These are phyloP conservation scores for Erodium texanum DNA, from an alignment of 441 rosid genomes.

Conservation along the genomic window DNA sequence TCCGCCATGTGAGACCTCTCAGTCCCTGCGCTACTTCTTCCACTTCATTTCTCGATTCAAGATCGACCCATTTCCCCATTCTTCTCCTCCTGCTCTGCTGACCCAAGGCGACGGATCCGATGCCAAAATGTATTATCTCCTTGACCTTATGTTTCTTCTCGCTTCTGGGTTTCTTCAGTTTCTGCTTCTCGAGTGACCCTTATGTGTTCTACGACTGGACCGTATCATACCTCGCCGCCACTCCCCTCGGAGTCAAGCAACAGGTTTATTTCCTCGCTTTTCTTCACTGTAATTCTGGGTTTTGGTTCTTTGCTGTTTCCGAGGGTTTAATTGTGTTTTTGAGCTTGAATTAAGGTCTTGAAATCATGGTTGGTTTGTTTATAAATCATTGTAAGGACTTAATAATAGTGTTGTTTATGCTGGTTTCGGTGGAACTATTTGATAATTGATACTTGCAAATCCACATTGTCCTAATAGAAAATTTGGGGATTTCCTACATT, in stretches of 20 bases:
- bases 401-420: too few species aligned
- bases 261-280: constrained; percentile 61
- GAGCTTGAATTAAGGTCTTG: not conserved
- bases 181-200: constrained; percentile 53
- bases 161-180: constrained; percentile 21
- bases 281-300: not conserved
- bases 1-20: constrained; percentile 17
- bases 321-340: not conserved
- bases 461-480: too few species aligned
- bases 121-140: not conserved
- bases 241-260: constrained; percentile 63
- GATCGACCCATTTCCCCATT: not conserved
- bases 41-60: not conserved
- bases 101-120: constrained; percentile 1
- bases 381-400: too few species aligned
- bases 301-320: not conserved
- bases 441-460: not conserved
- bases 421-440: not conserved
- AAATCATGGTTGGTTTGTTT: not conserved
- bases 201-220: constrained; percentile 77
- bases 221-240: constrained; percentile 57
- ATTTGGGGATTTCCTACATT: too few species aligned
- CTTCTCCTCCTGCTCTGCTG: not conserved
- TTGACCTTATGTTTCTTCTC: constrained; percentile 14
- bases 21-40: too few species aligned